Evolutionary conservation across 116 monocot genomes (phyloP), one percentile per base, ranked within the genome.

Genomic region (Thalassia testudinum): DNA sequence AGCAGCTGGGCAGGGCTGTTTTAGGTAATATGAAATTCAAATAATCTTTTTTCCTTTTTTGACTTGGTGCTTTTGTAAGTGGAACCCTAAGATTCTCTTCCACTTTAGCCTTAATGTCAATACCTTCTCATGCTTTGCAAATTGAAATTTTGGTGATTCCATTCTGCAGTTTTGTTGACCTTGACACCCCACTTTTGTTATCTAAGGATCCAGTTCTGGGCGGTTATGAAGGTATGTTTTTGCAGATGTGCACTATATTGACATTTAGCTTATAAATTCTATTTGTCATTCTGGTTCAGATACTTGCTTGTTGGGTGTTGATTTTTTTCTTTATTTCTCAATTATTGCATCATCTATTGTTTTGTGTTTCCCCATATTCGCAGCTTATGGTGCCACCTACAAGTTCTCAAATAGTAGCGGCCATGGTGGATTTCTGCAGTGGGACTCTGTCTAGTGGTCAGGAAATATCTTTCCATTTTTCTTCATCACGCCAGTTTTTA

Each of bases 1-100:
- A 20, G 93, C 93, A 21, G 84, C 93, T 64, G 93, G 93, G 13
- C 56, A 80, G 45, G 93, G 81, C 27, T 87, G 87, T 76, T 93
- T 93, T 56, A 81, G 76, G 95, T 87, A 69, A 64, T 22, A 14
- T 45, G 2, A 2, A 45, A 1, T n/a, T 16, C 45, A 8, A 7
- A 8, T 45, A 7, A 45, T 13, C 45, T 20, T 45, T 1, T 45
- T 45, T 45, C 4, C 19, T 16, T 13, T 20, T 45, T 15, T 45
- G 15, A 4, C 19, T 16, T 7, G 2, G 45, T 45, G 15, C 7
- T 45, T 5, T 45, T 20, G 7, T 45, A 6, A 45, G 15, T 45
- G 15, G 19, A n/a, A 2, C 15, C 15, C 2, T 6, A 2, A 6
- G 45, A 22, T 34, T 19, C 1, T 21, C 50, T 50, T 54, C 18